phyloP scores from a whole-genome alignment of 2,329 filamentous ascomycete genomes.

The Tolypocladium sp. region DNA sequence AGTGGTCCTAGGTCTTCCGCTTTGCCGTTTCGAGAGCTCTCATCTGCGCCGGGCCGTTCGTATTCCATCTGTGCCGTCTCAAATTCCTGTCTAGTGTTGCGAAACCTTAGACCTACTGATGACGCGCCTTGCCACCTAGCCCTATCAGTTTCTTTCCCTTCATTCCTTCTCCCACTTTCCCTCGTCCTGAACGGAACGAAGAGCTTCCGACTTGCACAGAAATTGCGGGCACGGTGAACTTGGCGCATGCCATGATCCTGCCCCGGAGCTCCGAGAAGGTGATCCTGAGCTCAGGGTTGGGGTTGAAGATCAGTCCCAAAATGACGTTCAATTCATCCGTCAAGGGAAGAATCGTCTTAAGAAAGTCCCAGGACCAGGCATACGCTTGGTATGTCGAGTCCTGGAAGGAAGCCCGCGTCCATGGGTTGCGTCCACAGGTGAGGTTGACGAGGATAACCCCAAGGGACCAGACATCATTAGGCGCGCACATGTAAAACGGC shows the following conservation, averaged over 20 bases:
- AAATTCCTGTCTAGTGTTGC: too few species aligned
- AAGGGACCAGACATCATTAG: conserved; percentile 97
- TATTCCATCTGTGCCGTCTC: too few species aligned
- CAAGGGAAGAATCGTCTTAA: conserved; percentile 86
- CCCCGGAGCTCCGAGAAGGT: conserved; percentile 70
- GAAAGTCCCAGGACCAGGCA: conserved; percentile 73
- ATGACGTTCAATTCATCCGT: conserved; percentile 86
- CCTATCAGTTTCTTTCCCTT: too few species aligned
- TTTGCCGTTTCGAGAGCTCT: too few species aligned
- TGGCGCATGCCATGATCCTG: conserved; percentile 66
- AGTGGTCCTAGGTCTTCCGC: too few species aligned
- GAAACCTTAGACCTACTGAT: too few species aligned
- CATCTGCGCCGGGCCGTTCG: too few species aligned
- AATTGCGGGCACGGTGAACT: conserved; percentile 52
- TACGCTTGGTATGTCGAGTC: conserved; percentile 94
- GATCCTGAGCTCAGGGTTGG: conserved; percentile 74
- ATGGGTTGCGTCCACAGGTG: conserved; percentile 94
- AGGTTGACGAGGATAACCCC: conserved; percentile 96
- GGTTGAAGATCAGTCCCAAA: conserved; percentile 77
- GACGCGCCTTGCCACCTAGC: too few species aligned
- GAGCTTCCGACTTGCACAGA: too few species aligned
- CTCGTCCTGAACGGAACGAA: too few species aligned
- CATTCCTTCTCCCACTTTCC: too few species aligned
- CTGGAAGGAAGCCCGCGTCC: conserved; percentile 90
- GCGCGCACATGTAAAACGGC: conserved; percentile 78